A percentile compares a stretch with the other conserved stretches of the same genome.
Conservation (phyloP, 1,284 basidiomycete species). For the Uromyces viciae-fabae region DNA sequence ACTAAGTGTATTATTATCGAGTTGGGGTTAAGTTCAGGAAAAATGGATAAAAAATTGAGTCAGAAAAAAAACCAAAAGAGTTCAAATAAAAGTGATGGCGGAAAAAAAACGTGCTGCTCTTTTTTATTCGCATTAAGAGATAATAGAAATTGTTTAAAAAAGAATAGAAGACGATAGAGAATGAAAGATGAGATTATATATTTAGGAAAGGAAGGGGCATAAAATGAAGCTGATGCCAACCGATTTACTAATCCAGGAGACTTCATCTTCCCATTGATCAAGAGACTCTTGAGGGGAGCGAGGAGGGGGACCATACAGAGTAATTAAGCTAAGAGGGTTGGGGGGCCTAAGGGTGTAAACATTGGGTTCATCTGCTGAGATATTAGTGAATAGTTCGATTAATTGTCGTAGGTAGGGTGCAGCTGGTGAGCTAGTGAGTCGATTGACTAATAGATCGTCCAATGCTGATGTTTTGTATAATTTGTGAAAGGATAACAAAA, state of each 20-base stretch:
- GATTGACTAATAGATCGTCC: slow-evolving; percentile 36
- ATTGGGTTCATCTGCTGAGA: slow-evolving; percentile 65
- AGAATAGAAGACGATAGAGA: too few species aligned
- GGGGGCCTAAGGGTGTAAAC: slow-evolving; percentile 74
- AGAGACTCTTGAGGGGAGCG: slow-evolving; percentile 61
- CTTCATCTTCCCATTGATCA: slow-evolving; percentile 72
- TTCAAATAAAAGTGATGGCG: neutral
- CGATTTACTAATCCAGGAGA: slow-evolving; percentile 63
- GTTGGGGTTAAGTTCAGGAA: neutral
- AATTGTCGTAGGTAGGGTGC: slow-evolving; percentile 28
- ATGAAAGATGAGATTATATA: too few species aligned
- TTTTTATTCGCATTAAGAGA: too few species aligned
- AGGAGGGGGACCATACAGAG: slow-evolving; percentile 77
- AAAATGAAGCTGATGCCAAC: slow-evolving; percentile 46
- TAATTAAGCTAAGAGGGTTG: slow-evolving; percentile 67
- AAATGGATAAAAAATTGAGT: slow-evolving; percentile 16
- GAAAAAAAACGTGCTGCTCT: neutral
- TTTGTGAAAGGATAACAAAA: too few species aligned
- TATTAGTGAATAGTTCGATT: slow-evolving; percentile 38
- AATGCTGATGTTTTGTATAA: neutral
- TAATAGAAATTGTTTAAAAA: too few species aligned
- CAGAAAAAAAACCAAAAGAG: slow-evolving; percentile 14
- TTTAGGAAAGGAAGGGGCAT: neutral
- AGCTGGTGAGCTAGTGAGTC: slow-evolving; percentile 31
- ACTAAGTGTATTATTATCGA: slow-evolving; percentile 25